Percentiles rank a stretch among this genome's conserved stretches.
These are phyloP conservation scores for Lantana camara DNA, from an alignment of 257 asterid species.

Conservation along the genomic window DNA sequence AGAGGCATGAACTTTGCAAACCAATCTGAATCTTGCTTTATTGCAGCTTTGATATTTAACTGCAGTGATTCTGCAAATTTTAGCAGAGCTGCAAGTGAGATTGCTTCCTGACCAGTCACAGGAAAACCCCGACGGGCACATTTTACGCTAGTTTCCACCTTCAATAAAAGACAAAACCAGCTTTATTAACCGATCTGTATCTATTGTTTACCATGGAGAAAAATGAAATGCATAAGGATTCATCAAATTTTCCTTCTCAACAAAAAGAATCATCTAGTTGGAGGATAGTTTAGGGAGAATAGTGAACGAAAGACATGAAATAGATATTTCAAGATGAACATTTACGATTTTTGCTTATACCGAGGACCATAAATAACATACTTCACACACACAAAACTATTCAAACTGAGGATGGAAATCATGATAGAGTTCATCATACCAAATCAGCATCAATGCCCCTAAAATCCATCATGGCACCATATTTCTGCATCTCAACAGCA, in stretches of 20 bases:
- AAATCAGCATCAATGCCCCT: slow-evolving; percentile 58
- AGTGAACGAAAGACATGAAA: not conserved
- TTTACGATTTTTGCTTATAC: not conserved
- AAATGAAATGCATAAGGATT: not conserved
- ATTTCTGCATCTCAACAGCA: slow-evolving; percentile 82
- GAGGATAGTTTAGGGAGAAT: not conserved
- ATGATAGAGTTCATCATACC: slow-evolving; percentile 43
- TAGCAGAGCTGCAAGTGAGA: slow-evolving; percentile 59
- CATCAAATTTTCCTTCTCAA: slow-evolving; percentile 5
- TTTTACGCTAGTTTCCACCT: slow-evolving; percentile 75
- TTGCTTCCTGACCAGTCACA: slow-evolving; percentile 75
- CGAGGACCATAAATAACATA: slow-evolving; percentile 5
- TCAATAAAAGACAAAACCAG: slow-evolving; percentile 32
- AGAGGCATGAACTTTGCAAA: slow-evolving; percentile 82
- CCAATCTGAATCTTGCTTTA: slow-evolving; percentile 78
- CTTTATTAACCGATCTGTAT: slow-evolving; percentile 13
- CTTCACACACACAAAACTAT: not conserved
- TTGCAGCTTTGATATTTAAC: slow-evolving; percentile 74
- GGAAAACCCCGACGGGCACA: slow-evolving; percentile 66
- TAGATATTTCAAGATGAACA: not conserved
- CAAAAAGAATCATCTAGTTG: not conserved
- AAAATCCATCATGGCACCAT: slow-evolving; percentile 88
- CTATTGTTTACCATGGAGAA: not conserved
- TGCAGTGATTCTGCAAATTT: slow-evolving; percentile 71
- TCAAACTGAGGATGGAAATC: slow-evolving; percentile 11